These are phyloP conservation scores for Lagenidium giganteum DNA, from an alignment of 352 stramenopile genomes.

Conservation along the genomic window DNA sequence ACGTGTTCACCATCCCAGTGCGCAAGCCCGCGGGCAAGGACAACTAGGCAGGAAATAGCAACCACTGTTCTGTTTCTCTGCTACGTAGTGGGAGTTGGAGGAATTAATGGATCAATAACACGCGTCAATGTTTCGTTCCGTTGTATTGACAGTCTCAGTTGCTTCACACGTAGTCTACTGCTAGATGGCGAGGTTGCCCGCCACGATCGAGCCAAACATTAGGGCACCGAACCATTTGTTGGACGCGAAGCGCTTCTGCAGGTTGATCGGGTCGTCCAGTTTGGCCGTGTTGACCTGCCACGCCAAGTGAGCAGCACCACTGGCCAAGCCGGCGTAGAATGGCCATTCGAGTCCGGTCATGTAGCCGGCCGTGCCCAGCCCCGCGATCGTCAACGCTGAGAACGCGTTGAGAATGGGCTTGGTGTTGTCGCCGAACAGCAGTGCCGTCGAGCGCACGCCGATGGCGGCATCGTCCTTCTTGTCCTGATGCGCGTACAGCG, in stretches of 20 bases:
- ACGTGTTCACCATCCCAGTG: constrained; percentile 72
- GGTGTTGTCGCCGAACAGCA: constrained; percentile 94
- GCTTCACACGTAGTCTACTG: too few species aligned
- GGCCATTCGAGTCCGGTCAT: constrained; percentile 77
- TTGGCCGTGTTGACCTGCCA: constrained; percentile 98
- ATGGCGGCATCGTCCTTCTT: constrained; percentile 96
- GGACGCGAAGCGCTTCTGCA: constrained; percentile 91
- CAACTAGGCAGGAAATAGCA: constrained; percentile 8
- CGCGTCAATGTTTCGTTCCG: too few species aligned
- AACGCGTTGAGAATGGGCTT: constrained; percentile 92
- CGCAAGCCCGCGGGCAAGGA: constrained; percentile 18
- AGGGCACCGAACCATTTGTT: constrained; percentile 90
- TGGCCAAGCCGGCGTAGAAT: constrained; percentile 88
- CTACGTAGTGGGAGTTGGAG: neutral
- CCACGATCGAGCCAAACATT: constrained; percentile 79
- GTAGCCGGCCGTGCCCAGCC: constrained; percentile 66
- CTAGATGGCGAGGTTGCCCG: constrained; percentile 66
- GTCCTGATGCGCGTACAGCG: constrained; percentile 98
- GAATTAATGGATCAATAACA: too few species aligned
- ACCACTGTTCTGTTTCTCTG: neutral
- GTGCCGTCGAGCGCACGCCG: constrained; percentile 93
- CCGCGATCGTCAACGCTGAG: constrained; percentile 52
- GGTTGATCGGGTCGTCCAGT: constrained; percentile 90
- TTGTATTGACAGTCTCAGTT: neutral
- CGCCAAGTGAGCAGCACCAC: constrained; percentile 89